Base-by-base conservation (phyloP, 352 stramenopile genomes). In the Phytophthora hybrid region DNA sequence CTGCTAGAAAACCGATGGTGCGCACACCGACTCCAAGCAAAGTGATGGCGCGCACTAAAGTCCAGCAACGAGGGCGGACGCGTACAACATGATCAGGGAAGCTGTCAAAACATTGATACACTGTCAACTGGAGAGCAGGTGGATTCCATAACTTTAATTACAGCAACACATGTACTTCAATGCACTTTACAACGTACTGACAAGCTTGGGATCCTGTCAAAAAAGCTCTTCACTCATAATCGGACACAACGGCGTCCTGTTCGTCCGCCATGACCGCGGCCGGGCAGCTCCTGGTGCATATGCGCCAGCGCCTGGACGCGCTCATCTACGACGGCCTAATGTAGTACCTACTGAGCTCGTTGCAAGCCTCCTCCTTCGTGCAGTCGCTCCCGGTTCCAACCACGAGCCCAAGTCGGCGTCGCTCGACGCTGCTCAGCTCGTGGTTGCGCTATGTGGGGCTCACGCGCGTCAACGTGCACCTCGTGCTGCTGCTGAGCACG, bases 301-400 rank as follows among this genome's bases (percentile, higher is more conserved):
- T 89, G 29, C 78, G 79, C 11, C 77, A 83, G 67, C 81, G 81
- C 9, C 69, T 89, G n/a, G 79, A 89, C 53, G 81, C 81, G 63
- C 79, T 89, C 63, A 80, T 73, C 13, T 85, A 81, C 55, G 81
- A 85, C 59, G 75, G 78, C 34, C 76, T 84, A 53, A 81, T 78
- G 54, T 65, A 78, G 59, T 86, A 84, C 59, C 71, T 88, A 7
- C 53, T 84, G 0, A 74, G 79, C 53, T 84, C 78, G 26, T 60
- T 85, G 13, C 79, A 81, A 41, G 53, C 59, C 21, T 71, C 76
- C 21, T 57, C 74, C 16, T 71, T 76, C 60, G 49, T 73, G 29
- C 34, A 67, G 11, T 59, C 71, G n/a, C n/a, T n/a, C n/a, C n/a
- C n/a, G 10, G 21, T 18, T 16, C 19, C 59, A 1, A 34, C 59